Base-by-base conservation (phyloP, 2,329 filamentous ascomycete species). In the Rutstroemia sp. region DNA sequence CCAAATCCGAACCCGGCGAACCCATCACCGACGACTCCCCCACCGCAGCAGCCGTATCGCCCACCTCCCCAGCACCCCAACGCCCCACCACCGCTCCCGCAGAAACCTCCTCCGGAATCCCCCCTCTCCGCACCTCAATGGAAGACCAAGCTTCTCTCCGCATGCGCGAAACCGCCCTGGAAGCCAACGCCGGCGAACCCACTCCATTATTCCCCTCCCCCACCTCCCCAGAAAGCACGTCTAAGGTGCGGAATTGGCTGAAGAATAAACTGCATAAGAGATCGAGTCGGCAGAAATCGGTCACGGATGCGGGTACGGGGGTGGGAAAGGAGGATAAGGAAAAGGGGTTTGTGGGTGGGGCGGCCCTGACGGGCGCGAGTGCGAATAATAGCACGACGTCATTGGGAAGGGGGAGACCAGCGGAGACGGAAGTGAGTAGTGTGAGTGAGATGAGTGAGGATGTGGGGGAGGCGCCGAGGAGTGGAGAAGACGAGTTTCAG, bases 341-440 rank as follows among this genome's bases (percentile, higher is more conserved):
- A 44, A 70, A 68, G 55, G 68, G 73, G 23, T 81, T 82, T 60
- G 65, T 81, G 14, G 79, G 80, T 14, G 79, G 80, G 5, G 76
- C 74, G 0, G 72, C 76, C 10, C 68, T 80, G 5, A 73, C 72
- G 1, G 74, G 70, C 16, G 69, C 73, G 2, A 73, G 71, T 0
- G 71, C 72, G 25, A 74, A 77, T 45, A 73, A 72, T 17, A 81
- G 76, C 58, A 72, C 72, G 1, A 68, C 70, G 4, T 55, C 52
- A 1, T 46, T 55, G 21, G 30, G 45, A 34, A 27, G n/a, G 46
- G 36, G 48, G 9, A 21, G 38, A 34, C 34, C 45, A 1, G 39
- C 5, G 17, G 39, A 19, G 10, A 5, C 5, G 39, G 17, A 19
- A 8, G 27, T 30, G 6, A 30, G 27, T 30, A 30, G 27, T 19